Base-by-base conservation (phyloP, 495 filamentous ascomycete genomes). In the Penicillium maclennaniae region DNA sequence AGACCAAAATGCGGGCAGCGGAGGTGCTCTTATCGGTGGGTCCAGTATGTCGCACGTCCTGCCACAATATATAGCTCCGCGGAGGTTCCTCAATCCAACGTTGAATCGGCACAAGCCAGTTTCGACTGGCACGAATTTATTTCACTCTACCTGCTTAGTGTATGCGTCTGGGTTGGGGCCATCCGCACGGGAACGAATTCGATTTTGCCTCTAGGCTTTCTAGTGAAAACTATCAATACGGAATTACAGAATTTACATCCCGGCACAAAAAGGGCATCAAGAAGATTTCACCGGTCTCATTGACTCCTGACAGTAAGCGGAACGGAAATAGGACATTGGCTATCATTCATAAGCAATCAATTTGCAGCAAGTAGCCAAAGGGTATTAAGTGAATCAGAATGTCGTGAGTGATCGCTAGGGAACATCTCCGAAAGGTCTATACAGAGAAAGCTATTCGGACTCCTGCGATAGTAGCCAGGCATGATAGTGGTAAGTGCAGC, bases 381-480 rank as follows among this genome's bases (percentile, higher is more conserved):
- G 58, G 61, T 63, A 64, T 64, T 61, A 64, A 40, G 31, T 43
- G 31, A 21, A 42, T 48, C 27, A 48, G 49, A 19, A 49, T 21
- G 31, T 38, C 39, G 6, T 27, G 39, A 49, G 28, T 37, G 39
- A 23, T 54, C n/a, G 45, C 40, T 40, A 15, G 3, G 46, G 47
- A 27, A 47, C n/a, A 46, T 39, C 25, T 20, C 31, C 36, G 43
- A 25, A 49, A 46, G 36, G 55, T 63, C 53, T 60, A 52, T 52
- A 34, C 40, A 20, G 25, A 34, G 27, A 45, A 23, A 42, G 37
- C 36, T 41, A 28, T 2, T 38, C 31, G 17, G 44, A 17, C 8
- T 21, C 28, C 15, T 12, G 58, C 31, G 23, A 27, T 31, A 26
- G 25, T 14, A 31, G 45, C 36, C 15, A 20, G 20, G 16, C 38